Base-by-base conservation (phyloP, 2,329 filamentous ascomycete genomes). In the Tricladium varicosporioides region DNA sequence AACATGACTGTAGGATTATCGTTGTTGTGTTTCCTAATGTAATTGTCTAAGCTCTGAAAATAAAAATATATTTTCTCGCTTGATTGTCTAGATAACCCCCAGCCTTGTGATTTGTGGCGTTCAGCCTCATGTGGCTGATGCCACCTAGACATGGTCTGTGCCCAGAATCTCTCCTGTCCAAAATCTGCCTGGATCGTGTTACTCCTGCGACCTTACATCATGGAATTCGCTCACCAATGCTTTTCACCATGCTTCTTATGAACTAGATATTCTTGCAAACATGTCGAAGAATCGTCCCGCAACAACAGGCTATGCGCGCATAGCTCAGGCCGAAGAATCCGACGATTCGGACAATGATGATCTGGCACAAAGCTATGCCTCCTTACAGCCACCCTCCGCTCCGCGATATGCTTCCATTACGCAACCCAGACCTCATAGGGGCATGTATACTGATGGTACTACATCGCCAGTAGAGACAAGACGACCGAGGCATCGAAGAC, bases 291-390 rank as follows among this genome's bases (percentile, higher is more conserved):
- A 63, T 54, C 60, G 69, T 59, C 89, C 87, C 60, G 80, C 87
- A 57, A 89, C 87, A 45, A 92, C 90, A 62, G 90, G 90, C 73
- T 94, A 94, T 75, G 89, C 91, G 73, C 88, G 88, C 69, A 85
- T 94, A 57, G 87, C 89, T 61, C 90, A 94, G 74, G 89, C 89
- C 65, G 89, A 92, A 69, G 85, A 87, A 65, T 80, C 87, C 69
- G 85, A 87, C 69, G 85, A 88, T 56, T 88, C 86, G 53, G 86
- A 90, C 61, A 82, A 87, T 56, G 85, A 88, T 55, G 79, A 84
- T 69, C 70, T 85, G 63, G 72, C 78, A 60, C 75, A 80, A 56
- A 76, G 75, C 60, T 78, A 80, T 61, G 75, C 78, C 31, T 81
- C 82, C 31, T 70, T 84, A 51, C 83, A 84, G 61, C 75, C 77